These are phyloP conservation scores for Buxus sempervirens DNA, from an alignment of 164 flowering plant genomes.

Conservation along the genomic window DNA sequence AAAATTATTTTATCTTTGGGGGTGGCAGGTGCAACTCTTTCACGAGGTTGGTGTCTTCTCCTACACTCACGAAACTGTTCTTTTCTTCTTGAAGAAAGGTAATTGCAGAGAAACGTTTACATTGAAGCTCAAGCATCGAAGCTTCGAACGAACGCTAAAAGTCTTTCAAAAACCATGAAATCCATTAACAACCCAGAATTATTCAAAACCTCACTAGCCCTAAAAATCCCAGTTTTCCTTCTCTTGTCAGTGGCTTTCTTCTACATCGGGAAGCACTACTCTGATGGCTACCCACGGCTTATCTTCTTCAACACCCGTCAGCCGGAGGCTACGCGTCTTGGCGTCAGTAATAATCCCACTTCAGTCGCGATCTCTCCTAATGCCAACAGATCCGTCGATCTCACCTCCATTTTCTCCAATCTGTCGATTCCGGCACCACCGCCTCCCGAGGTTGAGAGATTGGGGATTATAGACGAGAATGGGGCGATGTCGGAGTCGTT, in stretches of 20 bases:
- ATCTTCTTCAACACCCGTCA: slow-evolving; percentile 15
- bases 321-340: not conserved
- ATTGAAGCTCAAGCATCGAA: not conserved
- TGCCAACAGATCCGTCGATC: slow-evolving; percentile 8
- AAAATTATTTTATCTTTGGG: no score
- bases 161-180: slow-evolving; percentile 18
- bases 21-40: no score
- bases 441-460: slow-evolving; percentile 21
- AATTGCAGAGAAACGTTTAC: not conserved
- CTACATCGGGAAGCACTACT: slow-evolving; percentile 26
- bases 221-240: slow-evolving; percentile 29
- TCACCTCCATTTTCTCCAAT: slow-evolving; percentile 5
- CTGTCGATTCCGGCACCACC: slow-evolving; percentile 15
- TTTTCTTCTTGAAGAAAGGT: no score
- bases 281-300: slow-evolving; percentile 23
- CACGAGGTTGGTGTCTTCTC: no score
- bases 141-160: not conserved
- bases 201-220: slow-evolving; percentile 20
- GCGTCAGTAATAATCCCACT: not conserved
- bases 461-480: slow-evolving; percentile 45
- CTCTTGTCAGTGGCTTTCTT: slow-evolving; percentile 34
- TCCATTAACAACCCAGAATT: slow-evolving; percentile 13
- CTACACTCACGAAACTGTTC: no score
- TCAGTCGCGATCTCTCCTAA: slow-evolving; percentile 12
- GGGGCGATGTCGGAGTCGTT: slow-evolving; percentile 49